phyloP scores from a whole-genome alignment of 139 green algal species.

The Haematococcus lacustris region DNA sequence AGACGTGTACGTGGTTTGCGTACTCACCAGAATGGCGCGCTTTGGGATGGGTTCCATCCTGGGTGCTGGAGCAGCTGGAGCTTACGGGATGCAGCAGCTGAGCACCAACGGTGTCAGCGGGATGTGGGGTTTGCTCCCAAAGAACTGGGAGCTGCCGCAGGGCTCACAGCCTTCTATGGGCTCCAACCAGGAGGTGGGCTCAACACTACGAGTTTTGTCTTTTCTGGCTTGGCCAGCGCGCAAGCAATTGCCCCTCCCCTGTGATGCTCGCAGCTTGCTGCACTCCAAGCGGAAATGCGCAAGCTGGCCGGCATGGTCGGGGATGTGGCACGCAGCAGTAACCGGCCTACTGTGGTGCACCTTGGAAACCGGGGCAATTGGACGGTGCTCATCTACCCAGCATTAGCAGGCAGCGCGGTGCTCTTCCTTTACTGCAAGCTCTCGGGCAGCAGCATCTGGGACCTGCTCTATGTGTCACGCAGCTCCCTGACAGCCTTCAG shows the following conservation, averaged over 20 bases:
- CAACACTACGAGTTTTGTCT: too few relatives aligned
- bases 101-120: background rate
- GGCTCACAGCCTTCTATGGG: too few relatives aligned
- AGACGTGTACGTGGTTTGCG: too few relatives aligned
- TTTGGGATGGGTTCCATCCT: background rate
- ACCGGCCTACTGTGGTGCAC: slow-evolving; percentile 6
- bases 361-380: slow-evolving; percentile 6
- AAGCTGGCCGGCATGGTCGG: slow-evolving; percentile 19
- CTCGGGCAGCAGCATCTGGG: slow-evolving; percentile 12
- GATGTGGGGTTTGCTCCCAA: slow-evolving; percentile 1
- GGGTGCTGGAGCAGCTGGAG: slow-evolving; percentile 1
- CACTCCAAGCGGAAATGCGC: slow-evolving; percentile 28
- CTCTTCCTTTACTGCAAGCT: slow-evolving; percentile 24
- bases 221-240: too few relatives aligned
- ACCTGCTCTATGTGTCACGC: slow-evolving; percentile 31
- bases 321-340: slow-evolving; percentile 15
- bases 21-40: background rate
- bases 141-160: background rate
- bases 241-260: too few relatives aligned
- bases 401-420: slow-evolving; percentile 5
- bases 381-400: slow-evolving; percentile 10
- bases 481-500: slow-evolving; percentile 15
- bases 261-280: slow-evolving; percentile 17
- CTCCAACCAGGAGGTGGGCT: too few relatives aligned
- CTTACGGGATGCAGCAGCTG: slow-evolving; percentile 8